A percentile compares a stretch with the other conserved stretches of the same genome.
phyloP scores from a whole-genome alignment of 1,284 basidiomycete species.

The Anthracocystis panici-leucophaei region DNA sequence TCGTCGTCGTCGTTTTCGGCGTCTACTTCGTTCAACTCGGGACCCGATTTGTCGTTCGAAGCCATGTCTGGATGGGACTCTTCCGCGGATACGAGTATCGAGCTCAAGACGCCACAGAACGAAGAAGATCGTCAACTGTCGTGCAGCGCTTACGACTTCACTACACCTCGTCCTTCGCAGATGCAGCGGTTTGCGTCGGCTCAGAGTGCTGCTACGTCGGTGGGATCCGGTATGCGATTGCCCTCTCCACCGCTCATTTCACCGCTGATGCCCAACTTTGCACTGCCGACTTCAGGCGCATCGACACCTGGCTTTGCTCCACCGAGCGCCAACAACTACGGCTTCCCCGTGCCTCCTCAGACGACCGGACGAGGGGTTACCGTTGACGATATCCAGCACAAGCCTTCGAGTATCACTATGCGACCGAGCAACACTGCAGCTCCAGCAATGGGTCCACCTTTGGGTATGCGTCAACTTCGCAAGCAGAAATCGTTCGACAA shows the following conservation, averaged over 20 bases:
- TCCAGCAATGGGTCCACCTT: neutral
- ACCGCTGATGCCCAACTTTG: slow-evolving; percentile 43
- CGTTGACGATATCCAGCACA: slow-evolving; percentile 41
- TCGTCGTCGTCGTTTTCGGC: slow-evolving; percentile 22
- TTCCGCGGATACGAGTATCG: slow-evolving; percentile 31
- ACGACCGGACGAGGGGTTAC: slow-evolving; percentile 20
- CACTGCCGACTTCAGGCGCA: slow-evolving; percentile 24
- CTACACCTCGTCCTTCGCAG: slow-evolving; percentile 42
- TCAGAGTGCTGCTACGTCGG: slow-evolving; percentile 13
- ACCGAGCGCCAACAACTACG: slow-evolving; percentile 12
- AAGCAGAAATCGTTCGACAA: slow-evolving; percentile 55
- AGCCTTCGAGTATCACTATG: slow-evolving; percentile 23
- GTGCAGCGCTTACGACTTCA: slow-evolving; percentile 31
- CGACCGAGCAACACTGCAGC: neutral
- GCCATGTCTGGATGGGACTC: slow-evolving; percentile 46
- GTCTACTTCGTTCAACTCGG: slow-evolving; percentile 32
- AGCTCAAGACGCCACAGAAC: slow-evolving; percentile 41
- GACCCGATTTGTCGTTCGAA: slow-evolving; percentile 37
- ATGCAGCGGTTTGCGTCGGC: slow-evolving; percentile 47
- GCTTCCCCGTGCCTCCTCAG: slow-evolving; percentile 18
- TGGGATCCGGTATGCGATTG: slow-evolving; percentile 18
- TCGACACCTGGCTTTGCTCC: slow-evolving; percentile 31
- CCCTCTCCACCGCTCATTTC: slow-evolving; percentile 44
- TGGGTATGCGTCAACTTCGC: slow-evolving; percentile 33
- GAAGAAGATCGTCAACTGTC: slow-evolving; percentile 34